A percentile compares a stretch with the other conserved stretches of the same genome.
Evolutionary conservation across 2,329 filamentous ascomycete genomes (phyloP).

Genomic region (Hypoxylon sp.): DNA sequence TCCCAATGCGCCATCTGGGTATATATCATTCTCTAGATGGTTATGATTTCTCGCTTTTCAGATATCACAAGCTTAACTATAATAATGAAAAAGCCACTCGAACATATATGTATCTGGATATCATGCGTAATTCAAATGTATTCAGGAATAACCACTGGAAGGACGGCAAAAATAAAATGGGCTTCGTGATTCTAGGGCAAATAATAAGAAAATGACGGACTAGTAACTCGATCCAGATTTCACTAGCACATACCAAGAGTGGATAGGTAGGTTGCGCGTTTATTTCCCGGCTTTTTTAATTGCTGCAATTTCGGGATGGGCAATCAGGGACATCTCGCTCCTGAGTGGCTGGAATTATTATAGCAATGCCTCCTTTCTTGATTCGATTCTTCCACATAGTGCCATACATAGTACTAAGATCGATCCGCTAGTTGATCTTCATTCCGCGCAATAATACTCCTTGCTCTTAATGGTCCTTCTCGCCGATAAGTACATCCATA

Average conservation of each 20-base stretch:
- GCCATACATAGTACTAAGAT: too few relatives aligned
- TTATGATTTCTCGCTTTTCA: slow-evolving; percentile 3
- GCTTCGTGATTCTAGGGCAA: slow-evolving; percentile 19
- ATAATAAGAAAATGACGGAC: slow-evolving; percentile 21
- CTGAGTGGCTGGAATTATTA: slow-evolving; percentile 39
- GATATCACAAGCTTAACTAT: neutral
- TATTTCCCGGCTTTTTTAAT: slow-evolving; percentile 47
- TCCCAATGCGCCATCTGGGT: neutral
- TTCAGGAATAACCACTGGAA: slow-evolving; percentile 10
- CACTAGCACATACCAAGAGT: slow-evolving; percentile 38
- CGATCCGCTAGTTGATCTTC: slow-evolving; percentile 38
- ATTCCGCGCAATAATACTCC: slow-evolving; percentile 38
- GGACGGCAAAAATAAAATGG: slow-evolving; percentile 11
- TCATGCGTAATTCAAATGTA: slow-evolving; percentile 11
- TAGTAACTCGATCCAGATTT: slow-evolving; percentile 42
- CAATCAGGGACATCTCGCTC: slow-evolving; percentile 28
- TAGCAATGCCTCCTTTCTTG: slow-evolving; percentile 33
- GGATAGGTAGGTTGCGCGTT: slow-evolving; percentile 45
- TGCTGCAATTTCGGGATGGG: slow-evolving; percentile 51
- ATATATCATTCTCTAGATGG: neutral
- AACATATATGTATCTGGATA: neutral
- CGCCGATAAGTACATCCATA: slow-evolving; percentile 2
- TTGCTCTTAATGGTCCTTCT: slow-evolving; percentile 21
- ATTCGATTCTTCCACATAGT: slow-evolving; percentile 28
- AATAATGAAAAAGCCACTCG: slow-evolving; percentile 2